Base-by-base conservation (phyloP, 1,139 yeast genomes). In the Diutina scorzettiae region DNA sequence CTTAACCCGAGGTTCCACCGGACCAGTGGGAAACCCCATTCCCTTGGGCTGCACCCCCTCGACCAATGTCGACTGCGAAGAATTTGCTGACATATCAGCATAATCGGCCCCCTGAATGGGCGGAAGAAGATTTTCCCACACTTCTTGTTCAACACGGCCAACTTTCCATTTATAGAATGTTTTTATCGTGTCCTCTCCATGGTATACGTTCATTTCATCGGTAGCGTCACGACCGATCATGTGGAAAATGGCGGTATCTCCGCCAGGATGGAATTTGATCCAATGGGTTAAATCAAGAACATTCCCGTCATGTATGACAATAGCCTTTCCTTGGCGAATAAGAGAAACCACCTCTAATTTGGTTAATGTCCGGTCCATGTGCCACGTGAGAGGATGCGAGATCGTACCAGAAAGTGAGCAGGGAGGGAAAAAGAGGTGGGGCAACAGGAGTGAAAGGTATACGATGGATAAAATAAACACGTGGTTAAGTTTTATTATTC, bases 151-250 rank as follows among this genome's bases (percentile, higher is more conserved):
- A 6, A 85, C 73, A 24, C 53, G 54, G 1, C 95, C 96, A 11
- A 86, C 67, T 45, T 63, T 71, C 73, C 74, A 87, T 37, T 60
- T 66, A 11, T 55, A 55, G 57, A 84, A 80, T 0, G 58, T 55
- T 2, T 49, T 45, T 12, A 71, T 60, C 0, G 94, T 73, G 42
- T 76, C 81, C 16, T 67, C 73, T 27, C 76, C 60, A 54, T 86
- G 95, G 54, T 84, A 81, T 9, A 89, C 89, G 43, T 78, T 72
- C 84, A 86, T 85, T 57, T 86, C 96, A 55, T 85, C 94, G 1
- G 93, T 79, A 8, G 95, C 95, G 59, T 86, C 95, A 46, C 91
- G 64, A 3, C 96, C 96, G 5, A 86, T 73, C 81, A 86, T 71
- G 58, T 86, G 96, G 49, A 66, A 67, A 12, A 86, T 80, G 0